These are phyloP conservation scores for Septoria petroselini DNA, from an alignment of 2,329 filamentous ascomycete species.

Conservation along the genomic window DNA sequence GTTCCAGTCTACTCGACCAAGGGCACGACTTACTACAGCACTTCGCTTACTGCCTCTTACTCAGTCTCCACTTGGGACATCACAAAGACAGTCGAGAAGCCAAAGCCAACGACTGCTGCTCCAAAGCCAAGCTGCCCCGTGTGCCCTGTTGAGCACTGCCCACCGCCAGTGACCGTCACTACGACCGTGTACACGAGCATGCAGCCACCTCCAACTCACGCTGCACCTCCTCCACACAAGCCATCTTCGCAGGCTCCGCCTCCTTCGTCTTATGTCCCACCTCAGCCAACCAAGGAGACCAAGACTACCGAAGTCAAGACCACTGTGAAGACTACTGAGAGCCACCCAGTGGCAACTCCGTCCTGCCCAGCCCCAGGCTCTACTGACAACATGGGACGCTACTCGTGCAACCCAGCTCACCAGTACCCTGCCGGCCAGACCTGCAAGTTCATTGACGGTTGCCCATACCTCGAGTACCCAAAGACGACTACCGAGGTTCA, in stretches of 20 bases:
- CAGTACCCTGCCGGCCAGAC: not conserved
- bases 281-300: not conserved
- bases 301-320: not conserved
- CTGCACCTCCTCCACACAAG: not conserved
- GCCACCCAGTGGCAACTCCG: not conserved
- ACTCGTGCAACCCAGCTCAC: not conserved
- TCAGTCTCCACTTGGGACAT: not conserved
- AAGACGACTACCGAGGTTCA: not conserved
- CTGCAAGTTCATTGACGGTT: conserved; percentile 13
- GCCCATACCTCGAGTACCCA: conserved; percentile 15
- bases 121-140: not conserved
- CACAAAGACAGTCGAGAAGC: not conserved
- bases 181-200: not conserved
- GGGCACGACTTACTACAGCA: conserved; percentile 3
- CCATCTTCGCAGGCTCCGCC: not conserved
- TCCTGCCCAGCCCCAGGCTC: not conserved
- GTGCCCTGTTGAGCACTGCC: not conserved
- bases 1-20: conserved; percentile 1
- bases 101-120: not conserved
- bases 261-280: not conserved
- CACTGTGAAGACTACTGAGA: not conserved
- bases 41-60: not conserved
- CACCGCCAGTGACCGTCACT: not conserved
- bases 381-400: not conserved
- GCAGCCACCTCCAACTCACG: not conserved